Base-by-base conservation (phyloP, 2,329 filamentous ascomycete species). In the Sporothrix phasma region DNA sequence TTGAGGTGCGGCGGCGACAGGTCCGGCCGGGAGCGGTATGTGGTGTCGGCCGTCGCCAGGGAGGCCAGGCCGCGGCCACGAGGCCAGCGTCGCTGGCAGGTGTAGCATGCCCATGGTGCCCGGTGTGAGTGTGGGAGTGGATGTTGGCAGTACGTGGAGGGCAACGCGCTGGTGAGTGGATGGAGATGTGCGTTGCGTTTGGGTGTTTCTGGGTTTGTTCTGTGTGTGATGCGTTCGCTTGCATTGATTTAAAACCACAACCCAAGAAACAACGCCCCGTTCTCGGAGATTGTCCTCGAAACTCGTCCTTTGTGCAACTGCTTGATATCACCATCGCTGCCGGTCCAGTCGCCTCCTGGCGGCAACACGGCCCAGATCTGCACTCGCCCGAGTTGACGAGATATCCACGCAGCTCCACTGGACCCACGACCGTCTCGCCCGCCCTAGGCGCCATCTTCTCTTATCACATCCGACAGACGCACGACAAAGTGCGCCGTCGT, bases 1-100 rank as follows among this genome's bases (percentile, higher is more conserved):
- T 75, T 75, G 61, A 76, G 71, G 2, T 71, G 71, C 11, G 74
- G 73, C 2, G 73, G 72, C 1, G 71, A 68, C 17, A 74, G 69
- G 62, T 74, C 73, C 8, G 72, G 69, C 1, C 69, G 67, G 7
- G 69, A 22, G 34, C 62, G 59, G 49, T 65, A 66, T 2, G 63
- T 65, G 2, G 47, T 46, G 31, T 66, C 63, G 17, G 65, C 62
- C 7, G 24, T 0, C 4, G 17, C 10, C 2, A 45, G 7, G 1
- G 47, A 11, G 43, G 39, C 41, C 1, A 46, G 26, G 39, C 41
- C 2, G 39, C 26, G 19, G 54, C 46, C 7, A 64, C 22, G 15
- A 62, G n/a, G 37, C 26, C 22, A 34, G 29, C 10, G 24, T 60
- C 2, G 8, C 34, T 6, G 4, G 22, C 4, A 26, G 15, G 24